Evolutionary conservation across 2,329 filamentous ascomycete genomes (phyloP).

Genomic region (Dendryphion nanum): DNA sequence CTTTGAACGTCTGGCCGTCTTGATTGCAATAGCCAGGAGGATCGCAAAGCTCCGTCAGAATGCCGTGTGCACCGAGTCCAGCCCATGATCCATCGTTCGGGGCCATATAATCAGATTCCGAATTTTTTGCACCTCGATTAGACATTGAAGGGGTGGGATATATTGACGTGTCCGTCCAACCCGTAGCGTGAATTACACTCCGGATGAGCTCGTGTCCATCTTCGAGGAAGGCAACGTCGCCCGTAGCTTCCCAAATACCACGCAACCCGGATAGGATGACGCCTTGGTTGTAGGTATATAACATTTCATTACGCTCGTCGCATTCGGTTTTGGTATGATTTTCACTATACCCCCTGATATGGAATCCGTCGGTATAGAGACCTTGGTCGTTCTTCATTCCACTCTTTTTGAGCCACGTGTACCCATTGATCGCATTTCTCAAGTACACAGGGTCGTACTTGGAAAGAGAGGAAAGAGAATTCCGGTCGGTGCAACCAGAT

Average conservation of each 20-base stretch:
- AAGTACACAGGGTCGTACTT: slow-evolving; percentile 64
- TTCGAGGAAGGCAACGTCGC: slow-evolving; percentile 65
- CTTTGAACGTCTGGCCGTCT: slow-evolving; percentile 87
- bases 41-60: slow-evolving; percentile 85
- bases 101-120: slow-evolving; percentile 40
- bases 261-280: slow-evolving; percentile 80
- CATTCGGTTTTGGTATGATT: slow-evolving; percentile 67
- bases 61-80: slow-evolving; percentile 73
- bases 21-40: slow-evolving; percentile 72
- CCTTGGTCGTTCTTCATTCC: slow-evolving; percentile 78
- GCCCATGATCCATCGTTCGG: slow-evolving; percentile 51
- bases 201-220: slow-evolving; percentile 78
- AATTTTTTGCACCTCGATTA: slow-evolving; percentile 17
- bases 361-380: slow-evolving; percentile 84
- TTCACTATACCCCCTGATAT: slow-evolving; percentile 64
- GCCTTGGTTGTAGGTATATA: slow-evolving; percentile 96
- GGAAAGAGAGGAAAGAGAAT: background rate
- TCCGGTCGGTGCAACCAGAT: background rate
- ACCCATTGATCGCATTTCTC: slow-evolving; percentile 71
- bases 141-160: slow-evolving; percentile 1
- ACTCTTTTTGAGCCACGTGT: slow-evolving; percentile 74
- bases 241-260: slow-evolving; percentile 76
- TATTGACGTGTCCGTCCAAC: slow-evolving; percentile 56
- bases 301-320: slow-evolving; percentile 79
- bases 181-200: slow-evolving; percentile 74